Conservation (phyloP, 148 eudicot genomes). For the Rheum nobile region DNA sequence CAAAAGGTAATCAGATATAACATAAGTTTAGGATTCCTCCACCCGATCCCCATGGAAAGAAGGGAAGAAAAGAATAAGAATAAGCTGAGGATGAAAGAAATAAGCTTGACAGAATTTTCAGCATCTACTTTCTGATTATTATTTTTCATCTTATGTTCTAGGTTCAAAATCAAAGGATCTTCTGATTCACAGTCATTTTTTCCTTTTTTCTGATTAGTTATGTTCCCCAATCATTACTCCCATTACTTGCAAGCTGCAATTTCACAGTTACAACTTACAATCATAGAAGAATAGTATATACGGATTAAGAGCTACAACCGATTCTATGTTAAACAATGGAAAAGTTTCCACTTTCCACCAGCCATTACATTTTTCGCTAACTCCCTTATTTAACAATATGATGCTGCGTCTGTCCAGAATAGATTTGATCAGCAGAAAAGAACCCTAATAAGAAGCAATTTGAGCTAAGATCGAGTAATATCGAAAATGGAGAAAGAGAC, state of each 20-base stretch:
- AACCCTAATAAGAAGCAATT: background rate
- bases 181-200: too few relatives aligned
- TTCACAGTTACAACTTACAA: background rate
- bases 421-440: background rate
- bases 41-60: background rate
- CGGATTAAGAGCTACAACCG: too few relatives aligned
- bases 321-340: too few relatives aligned
- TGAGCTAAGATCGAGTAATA: background rate
- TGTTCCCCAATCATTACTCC: too few relatives aligned
- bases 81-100: background rate
- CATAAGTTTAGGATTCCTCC: background rate
- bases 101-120: background rate
- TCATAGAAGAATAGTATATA: too few relatives aligned
- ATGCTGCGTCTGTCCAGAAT: background rate
- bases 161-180: background rate
- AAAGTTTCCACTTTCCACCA: too few relatives aligned
- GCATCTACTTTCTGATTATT: background rate
- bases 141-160: background rate
- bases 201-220: too few relatives aligned
- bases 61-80: background rate
- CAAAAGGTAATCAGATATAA: too few relatives aligned
- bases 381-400: background rate
- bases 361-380: background rate
- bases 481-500: too few relatives aligned
- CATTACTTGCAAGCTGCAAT: background rate